Conservation (phyloP, 148 eudicot species). For the Talinum fruticosum region DNA sequence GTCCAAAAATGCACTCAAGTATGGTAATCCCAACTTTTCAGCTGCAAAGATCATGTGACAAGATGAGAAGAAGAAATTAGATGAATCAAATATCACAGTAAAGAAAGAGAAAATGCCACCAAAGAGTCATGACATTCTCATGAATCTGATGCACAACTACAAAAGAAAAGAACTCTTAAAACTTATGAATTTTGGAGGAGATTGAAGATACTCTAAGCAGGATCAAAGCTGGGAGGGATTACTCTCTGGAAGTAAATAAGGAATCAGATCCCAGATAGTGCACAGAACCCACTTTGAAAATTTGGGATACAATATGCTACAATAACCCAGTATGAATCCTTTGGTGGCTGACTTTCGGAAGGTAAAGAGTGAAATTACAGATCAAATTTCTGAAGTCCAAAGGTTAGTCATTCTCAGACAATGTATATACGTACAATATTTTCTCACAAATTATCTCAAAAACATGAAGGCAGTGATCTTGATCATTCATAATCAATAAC, state of each 20-base stretch:
- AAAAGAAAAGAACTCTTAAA: background rate
- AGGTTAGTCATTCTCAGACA: background rate
- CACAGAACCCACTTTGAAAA: background rate
- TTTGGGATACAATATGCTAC: too few species aligned
- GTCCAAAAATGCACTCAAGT: constrained; percentile 73
- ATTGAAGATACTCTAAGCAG: background rate
- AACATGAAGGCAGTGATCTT: background rate
- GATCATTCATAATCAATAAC: background rate
- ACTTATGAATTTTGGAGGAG: background rate
- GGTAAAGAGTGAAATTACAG: background rate
- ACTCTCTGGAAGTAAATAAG: background rate
- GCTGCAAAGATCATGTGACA: constrained; percentile 38
- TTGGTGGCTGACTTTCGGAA: background rate
- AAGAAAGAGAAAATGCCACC: background rate
- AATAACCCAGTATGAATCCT: background rate
- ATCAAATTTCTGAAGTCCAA: background rate
- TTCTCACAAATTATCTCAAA: background rate
- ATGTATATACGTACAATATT: too few species aligned
- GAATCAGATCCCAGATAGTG: background rate
- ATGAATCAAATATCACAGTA: background rate
- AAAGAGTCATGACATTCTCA: background rate
- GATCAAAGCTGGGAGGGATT: background rate
- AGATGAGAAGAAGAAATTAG: constrained; percentile 4
- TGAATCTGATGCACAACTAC: background rate
- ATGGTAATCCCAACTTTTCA: constrained; percentile 54